Evolutionary conservation across 768 basidiomycete genomes (phyloP).

Genomic region (Coprinopsis sp.): DNA sequence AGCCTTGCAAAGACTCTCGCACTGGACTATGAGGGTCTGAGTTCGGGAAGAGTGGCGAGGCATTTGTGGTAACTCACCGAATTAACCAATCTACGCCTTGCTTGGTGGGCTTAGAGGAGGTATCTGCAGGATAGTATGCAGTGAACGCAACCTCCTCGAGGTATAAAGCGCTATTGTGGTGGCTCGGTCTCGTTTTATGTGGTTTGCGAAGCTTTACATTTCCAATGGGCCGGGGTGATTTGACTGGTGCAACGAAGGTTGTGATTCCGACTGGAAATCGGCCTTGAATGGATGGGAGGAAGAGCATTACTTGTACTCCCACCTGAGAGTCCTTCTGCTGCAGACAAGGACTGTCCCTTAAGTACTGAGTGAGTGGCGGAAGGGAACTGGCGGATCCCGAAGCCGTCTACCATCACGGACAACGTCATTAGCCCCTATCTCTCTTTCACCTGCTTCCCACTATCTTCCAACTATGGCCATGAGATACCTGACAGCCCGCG

Average conservation of each 20-base stretch:
- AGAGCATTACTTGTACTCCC: conserved; percentile 32
- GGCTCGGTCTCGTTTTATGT: conserved; percentile 16
- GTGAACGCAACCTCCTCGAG: conserved; percentile 64
- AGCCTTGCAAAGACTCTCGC: conserved; percentile 42
- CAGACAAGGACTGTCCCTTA: too few species aligned
- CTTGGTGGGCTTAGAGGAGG: conserved; percentile 19
- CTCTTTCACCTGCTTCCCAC: background rate
- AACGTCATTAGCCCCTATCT: background rate
- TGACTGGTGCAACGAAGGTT: conserved; percentile 47
- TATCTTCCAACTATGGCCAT: conserved; percentile 44
- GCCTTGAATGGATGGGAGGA: conserved; percentile 39
- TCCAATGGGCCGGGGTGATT: conserved; percentile 35
- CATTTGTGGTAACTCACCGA: conserved; percentile 34
- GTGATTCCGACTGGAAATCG: conserved; percentile 56
- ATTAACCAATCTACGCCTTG: conserved; percentile 54
- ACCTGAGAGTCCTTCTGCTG: too few species aligned
- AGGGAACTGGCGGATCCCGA: too few species aligned
- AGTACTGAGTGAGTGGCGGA: too few species aligned
- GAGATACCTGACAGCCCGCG: conserved; percentile 62
- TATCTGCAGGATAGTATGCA: conserved; percentile 58
- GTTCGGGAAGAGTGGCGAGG: background rate
- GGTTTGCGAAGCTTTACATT: conserved; percentile 31
- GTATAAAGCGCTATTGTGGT: conserved; percentile 39
- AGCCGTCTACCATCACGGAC: too few species aligned
- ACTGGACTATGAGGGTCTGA: conserved; percentile 33